Base-by-base conservation (phyloP, 805 yeast species). In the Torulaspora delbrueckii region DNA sequence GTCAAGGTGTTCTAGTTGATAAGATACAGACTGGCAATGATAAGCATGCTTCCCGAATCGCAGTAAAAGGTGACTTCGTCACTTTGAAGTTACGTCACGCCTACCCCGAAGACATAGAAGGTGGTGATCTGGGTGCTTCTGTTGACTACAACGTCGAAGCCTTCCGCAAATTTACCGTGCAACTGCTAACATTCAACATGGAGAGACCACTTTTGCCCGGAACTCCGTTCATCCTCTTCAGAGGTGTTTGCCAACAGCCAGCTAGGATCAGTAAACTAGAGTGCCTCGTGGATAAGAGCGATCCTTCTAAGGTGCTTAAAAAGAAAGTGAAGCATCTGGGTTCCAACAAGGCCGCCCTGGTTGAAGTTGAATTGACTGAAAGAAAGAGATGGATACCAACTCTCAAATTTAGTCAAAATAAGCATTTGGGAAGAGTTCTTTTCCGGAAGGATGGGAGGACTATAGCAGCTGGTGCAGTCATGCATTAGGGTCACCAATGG, bases 401-500 rank as follows among this genome's bases (percentile, higher is more conserved):
- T 43, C 95, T 93, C 70, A 82, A 89, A 32, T 87, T 81, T 62
- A 79, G 73, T 50, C 87, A 86, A 62, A 86, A 88, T 65, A 96
- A 89, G 53, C 97, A 89, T 69, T 75, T 93, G 57, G 97, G 98
- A 57, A 83, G 98, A 70, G 87, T 93, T 67, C 89, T 98, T 16
- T 77, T 93, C 65, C 88, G 99, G 76, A 98, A 93, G 71, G 98
- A 93, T 71, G 99, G 98, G 59, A 82, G 81, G 58, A 91, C 99
- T 38, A 88, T 93, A 68, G 99, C 98, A 51, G 91, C 93, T 63
- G 99, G 99, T 68, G 85, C 86, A 68, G 86, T 91, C 59, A 84
- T 95, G 51, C 86, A 87, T 73, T 54, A 31, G 25, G 37, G 22
- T 28, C 19, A 25, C 22, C 30, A n/a, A 12, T 26, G n/a, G 30